Evolutionary conservation across 805 yeast species (phyloP), one percentile per base, ranked within the genome.

Genomic region (Candida silvicultrix): DNA sequence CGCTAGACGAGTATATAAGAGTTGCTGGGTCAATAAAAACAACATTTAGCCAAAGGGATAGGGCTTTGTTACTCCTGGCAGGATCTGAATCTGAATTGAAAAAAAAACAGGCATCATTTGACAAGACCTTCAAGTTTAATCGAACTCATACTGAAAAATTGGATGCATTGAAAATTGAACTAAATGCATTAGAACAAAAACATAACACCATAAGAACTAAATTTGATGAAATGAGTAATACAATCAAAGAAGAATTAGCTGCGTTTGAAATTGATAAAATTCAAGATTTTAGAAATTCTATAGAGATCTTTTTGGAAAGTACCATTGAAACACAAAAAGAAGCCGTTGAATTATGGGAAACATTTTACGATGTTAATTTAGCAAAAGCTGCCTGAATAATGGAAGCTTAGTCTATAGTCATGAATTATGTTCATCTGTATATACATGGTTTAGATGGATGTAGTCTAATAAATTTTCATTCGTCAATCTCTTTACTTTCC

Each of bases 251-350:
- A 37, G 96, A 94, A 56, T 65, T 92, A 23, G 69, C 65, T 32
- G 59, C 63, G 15, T 88, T 90, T 60, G 96, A 89, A 59, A 68
- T 71, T 39, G 92, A 85, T 47, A 85, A 83, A 56, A 75, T 88
- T 32, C 80, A 77, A 35, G 98, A 90, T 56, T 89, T 92, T 65
- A 78, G 96, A 60, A 86, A 86, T 57, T 78, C 89, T 50, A 86
- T 92, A 44, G 99, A 94, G 65, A 83, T 92, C 12, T 90, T 82
- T 57, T 76, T 95, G 60, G 98, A 94, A 64, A 80, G 94, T 44
- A 78, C 94, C 21, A 85, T 90, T 45, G 99, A 94, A 65, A 75
- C 89, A 29, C 99, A 94, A 65, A 94, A 94, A 67, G 97, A 89
- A 62, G 81, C 85, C 29, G 86, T 86, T 48, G 95, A 86, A 59